phyloP scores from a whole-genome alignment of 192 early-diverging fungal species.

The Pecoramyces ruminantium region DNA sequence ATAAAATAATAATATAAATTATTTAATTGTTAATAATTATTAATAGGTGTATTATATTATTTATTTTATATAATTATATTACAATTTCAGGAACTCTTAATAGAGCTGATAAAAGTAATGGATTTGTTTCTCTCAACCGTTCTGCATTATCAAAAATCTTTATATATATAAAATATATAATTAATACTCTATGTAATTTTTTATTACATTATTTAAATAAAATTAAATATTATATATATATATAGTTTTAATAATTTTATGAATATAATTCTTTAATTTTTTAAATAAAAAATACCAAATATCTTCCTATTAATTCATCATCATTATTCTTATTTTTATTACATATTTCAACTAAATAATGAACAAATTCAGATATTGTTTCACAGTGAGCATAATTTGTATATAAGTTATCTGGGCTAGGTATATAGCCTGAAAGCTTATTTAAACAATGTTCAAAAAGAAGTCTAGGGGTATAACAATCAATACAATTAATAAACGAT shows the following conservation, averaged over 20 bases:
- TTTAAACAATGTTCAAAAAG: slow-evolving; percentile 64
- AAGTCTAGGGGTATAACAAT: slow-evolving; percentile 54
- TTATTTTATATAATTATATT: slow-evolving; percentile 12
- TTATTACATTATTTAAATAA: no score
- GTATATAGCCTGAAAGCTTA: slow-evolving; percentile 32
- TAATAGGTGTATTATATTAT: no score
- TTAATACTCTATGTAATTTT: no score
- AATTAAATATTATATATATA: no score
- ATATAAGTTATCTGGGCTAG: slow-evolving; percentile 22
- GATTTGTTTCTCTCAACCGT: slow-evolving; percentile 48
- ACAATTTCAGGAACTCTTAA: slow-evolving; percentile 56
- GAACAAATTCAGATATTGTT: slow-evolving; percentile 52
- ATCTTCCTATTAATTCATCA: background rate
- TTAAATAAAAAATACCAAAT: background rate
- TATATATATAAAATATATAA: no score
- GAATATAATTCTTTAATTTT: no score
- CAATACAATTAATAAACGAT: slow-evolving; percentile 59
- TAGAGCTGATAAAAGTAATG: slow-evolving; percentile 47
- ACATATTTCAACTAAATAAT: slow-evolving; percentile 5
- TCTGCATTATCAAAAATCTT: slow-evolving; percentile 67
- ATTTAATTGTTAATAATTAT: no score
- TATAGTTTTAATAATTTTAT: no score
- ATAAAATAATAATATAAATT: no score
- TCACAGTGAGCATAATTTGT: slow-evolving; percentile 39
- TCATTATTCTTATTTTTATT: background rate